A percentile compares a stretch with the other conserved stretches of the same genome.
Conservation (phyloP, 306 rosid species). For the Argentina anserina region DNA sequence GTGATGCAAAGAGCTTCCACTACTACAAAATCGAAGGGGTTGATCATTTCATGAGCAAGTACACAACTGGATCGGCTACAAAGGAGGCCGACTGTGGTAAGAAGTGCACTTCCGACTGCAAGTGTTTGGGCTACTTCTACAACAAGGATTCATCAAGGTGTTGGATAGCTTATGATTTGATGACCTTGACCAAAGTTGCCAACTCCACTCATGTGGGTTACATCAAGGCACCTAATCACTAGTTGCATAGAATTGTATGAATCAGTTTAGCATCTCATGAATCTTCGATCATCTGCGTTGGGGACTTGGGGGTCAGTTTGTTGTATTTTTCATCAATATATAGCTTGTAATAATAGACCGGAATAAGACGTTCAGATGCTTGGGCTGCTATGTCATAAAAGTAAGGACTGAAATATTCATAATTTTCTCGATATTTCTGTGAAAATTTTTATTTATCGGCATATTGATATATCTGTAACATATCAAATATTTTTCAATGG, state of each 20-base stretch:
- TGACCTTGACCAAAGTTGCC: slow-evolving; percentile 42
- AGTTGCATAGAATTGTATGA: background rate
- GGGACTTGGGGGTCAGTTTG: background rate
- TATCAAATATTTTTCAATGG: too few species aligned
- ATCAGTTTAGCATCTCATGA: background rate
- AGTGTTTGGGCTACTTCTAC: slow-evolving; percentile 60
- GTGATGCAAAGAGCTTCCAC: slow-evolving; percentile 34
- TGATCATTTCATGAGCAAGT: slow-evolving; percentile 64
- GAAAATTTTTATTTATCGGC: too few species aligned
- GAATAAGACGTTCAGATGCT: background rate
- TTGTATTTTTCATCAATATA: background rate
- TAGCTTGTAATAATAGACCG: background rate
- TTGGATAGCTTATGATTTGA: slow-evolving; percentile 61
- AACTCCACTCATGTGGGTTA: slow-evolving; percentile 52
- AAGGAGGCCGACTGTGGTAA: slow-evolving; percentile 43
- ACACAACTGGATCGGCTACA: slow-evolving; percentile 29
- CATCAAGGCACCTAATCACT: slow-evolving; percentile 48
- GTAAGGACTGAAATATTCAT: too few species aligned
- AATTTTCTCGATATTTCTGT: too few species aligned
- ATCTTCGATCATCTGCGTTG: background rate
- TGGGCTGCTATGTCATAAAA: too few species aligned
- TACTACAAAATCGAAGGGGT: slow-evolving; percentile 58
- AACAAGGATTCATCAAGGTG: slow-evolving; percentile 43
- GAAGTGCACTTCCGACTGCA: slow-evolving; percentile 48
- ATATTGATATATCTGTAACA: too few species aligned